Conservation (phyloP, 768 basidiomycete species). For the Naganishia antarctica region DNA sequence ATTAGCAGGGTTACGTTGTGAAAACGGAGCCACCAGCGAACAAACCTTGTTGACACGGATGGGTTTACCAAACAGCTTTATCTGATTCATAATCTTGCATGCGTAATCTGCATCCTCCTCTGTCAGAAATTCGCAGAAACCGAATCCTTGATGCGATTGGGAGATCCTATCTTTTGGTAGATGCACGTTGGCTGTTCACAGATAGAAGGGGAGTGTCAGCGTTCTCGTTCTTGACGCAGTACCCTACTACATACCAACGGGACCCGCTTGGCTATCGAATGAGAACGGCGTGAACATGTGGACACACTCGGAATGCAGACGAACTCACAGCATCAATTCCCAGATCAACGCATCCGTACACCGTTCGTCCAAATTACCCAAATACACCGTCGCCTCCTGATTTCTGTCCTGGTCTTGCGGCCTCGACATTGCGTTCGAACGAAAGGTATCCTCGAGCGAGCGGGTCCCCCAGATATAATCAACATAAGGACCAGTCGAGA, state of each 20-base stretch:
- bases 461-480: no score
- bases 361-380: constrained; percentile 93
- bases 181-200: constrained; percentile 78
- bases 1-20: no score
- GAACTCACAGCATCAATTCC: constrained; percentile 79
- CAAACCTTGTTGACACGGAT: constrained; percentile 96
- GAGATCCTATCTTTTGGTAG: constrained; percentile 97
- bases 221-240: neutral
- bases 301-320: neutral
- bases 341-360: constrained; percentile 89
- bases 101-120: constrained; percentile 99
- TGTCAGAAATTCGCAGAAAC: constrained; percentile 98
- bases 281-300: neutral
- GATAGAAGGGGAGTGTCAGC: neutral
- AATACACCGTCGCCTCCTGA: constrained; percentile 83
- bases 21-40: constrained; percentile 26
- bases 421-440: constrained; percentile 37
- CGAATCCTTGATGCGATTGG: constrained; percentile 97
- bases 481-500: no score
- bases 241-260: constrained; percentile 67
- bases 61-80: constrained; percentile 97
- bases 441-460: neutral
- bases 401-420: constrained; percentile 77
- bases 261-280: constrained; percentile 70
- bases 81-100: constrained; percentile 99